phyloP scores from a whole-genome alignment of 805 yeast species.

The Ogataea corticis region DNA sequence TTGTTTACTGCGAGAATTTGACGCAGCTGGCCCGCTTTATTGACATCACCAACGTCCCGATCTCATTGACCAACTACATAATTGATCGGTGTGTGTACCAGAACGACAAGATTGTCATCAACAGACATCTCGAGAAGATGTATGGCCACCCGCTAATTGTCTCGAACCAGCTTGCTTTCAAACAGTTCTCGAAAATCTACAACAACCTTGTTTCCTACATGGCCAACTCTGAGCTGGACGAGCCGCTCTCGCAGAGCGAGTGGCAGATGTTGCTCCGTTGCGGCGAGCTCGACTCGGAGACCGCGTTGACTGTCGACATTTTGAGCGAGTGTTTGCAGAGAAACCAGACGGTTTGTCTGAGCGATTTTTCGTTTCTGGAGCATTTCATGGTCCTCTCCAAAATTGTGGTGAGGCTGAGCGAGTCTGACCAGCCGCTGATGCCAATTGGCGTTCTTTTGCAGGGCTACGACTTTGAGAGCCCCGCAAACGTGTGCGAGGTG shows the following conservation, averaged over 20 bases:
- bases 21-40: constrained; percentile 46
- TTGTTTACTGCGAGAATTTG: constrained; percentile 38
- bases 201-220: constrained; percentile 36
- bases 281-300: constrained; percentile 26
- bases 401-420: constrained; percentile 30
- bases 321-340: constrained; percentile 46
- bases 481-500: constrained; percentile 16
- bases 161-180: constrained; percentile 26
- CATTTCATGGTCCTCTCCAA: constrained; percentile 33
- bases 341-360: constrained; percentile 50
- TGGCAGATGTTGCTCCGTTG: constrained; percentile 33
- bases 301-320: constrained; percentile 41
- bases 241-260: constrained; percentile 22
- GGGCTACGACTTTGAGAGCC: constrained; percentile 15
- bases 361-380: constrained; percentile 52
- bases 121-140: constrained; percentile 38
- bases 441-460: constrained; percentile 23
- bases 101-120: constrained; percentile 52
- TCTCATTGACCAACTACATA: constrained; percentile 72
- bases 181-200: constrained; percentile 33
- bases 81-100: constrained; percentile 53
- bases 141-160: constrained; percentile 34
- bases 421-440: constrained; percentile 30
- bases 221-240: constrained; percentile 28
- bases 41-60: constrained; percentile 75